These are phyloP conservation scores for Rhynchospora pubera DNA, from an alignment of 176 grass and related monocot species.

Conservation along the genomic window DNA sequence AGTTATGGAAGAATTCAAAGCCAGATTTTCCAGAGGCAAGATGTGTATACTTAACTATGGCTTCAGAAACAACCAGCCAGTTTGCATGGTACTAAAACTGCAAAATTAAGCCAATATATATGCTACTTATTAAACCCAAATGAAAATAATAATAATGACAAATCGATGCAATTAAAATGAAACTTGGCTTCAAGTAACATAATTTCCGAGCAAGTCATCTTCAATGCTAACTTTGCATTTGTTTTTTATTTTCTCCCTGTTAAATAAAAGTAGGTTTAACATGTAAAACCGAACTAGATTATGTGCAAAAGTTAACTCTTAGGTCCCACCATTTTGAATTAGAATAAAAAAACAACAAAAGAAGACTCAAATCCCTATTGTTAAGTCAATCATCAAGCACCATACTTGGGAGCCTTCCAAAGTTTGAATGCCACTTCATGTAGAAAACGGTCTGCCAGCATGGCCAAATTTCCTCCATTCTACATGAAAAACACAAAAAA, in stretches of 20 bases:
- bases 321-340: no score
- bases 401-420: constrained; percentile 98
- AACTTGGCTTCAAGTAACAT: background rate
- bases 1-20: no score
- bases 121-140: background rate
- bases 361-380: background rate
- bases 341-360: no score
- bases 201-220: background rate
- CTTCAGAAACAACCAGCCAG: no score
- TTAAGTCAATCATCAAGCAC: constrained; percentile 33
- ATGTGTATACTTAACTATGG: no score
- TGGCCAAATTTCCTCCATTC: constrained; percentile 53
- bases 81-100: no score
- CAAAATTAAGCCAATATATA: no score
- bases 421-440: constrained; percentile 93
- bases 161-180: background rate
- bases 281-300: background rate
- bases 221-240: background rate
- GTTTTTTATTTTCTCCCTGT: background rate
- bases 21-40: no score
- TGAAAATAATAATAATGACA: background rate
- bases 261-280: background rate
- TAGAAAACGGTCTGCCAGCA: constrained; percentile 75
- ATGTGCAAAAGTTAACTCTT: background rate
- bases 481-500: constrained; percentile 23